Base-by-base conservation (phyloP, 2,329 filamentous ascomycete genomes). In the Westerdykella sp. region DNA sequence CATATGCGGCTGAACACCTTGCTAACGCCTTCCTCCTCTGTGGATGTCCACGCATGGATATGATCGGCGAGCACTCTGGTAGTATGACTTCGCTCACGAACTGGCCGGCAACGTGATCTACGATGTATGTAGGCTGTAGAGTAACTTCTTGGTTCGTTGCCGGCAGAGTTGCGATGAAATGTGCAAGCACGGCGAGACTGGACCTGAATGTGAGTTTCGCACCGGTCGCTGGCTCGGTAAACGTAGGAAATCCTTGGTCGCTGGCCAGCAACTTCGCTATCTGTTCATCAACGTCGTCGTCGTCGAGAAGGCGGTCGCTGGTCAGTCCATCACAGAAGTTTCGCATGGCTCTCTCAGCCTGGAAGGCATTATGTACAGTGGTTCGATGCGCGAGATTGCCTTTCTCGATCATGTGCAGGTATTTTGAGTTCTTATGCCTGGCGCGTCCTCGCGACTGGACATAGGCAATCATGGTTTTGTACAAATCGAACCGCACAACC, bases 401-500 rank as follows among this genome's bases (percentile, higher is more conserved):
- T 1, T 67, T 60, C 60, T 97, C 90, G 2, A 87, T 63, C 85
- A 98, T 90, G 56, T 86, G 87, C 28, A 90, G 77, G 63, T 91
- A 96, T 49, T 78, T 81, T 0, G 93, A 97, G 42, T 84, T 77
- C 1, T 70, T 66, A 56, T 88, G 85, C 32, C 93, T 79, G 11
- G 93, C 93, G 42, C 93, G 80, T 0, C 93, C 93, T 49, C 88
- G 80, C 12, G 90, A 96, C 64, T 98, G 93, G 15, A 97, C 83
- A 60, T 96, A 97, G 59, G 95, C 87, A 41, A 97, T 97, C 65
- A 95, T 81, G 0, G 91, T 96, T 10, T 77, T 75, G 66, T 89
- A 95, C 2, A 95, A 76, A 60, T 97, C 88, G 57, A 96, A 98
- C 2, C 90, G 73, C 21, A 83, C 67, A 10, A 83, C 75, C n/a